Evolutionary conservation across 1,284 basidiomycete species (phyloP).

Genomic region (Tilletiaria anomala): DNA sequence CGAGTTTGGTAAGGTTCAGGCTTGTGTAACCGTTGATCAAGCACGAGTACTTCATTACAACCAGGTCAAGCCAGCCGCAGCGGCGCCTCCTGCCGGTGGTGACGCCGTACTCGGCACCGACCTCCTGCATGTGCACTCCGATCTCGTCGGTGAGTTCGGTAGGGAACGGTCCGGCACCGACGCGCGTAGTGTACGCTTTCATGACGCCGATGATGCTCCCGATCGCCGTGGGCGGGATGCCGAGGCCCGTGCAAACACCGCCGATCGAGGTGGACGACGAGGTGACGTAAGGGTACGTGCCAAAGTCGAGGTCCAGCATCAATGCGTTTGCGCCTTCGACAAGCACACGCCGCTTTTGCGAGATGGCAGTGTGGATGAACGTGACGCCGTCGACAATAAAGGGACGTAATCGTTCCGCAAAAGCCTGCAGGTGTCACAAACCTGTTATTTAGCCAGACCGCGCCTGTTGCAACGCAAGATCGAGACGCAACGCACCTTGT

Average conservation of each 20-base stretch:
- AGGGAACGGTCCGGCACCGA: slow-evolving; percentile 93
- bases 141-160: slow-evolving; percentile 79
- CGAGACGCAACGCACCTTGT: slow-evolving; percentile 70
- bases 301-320: slow-evolving; percentile 96
- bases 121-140: slow-evolving; percentile 79
- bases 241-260: slow-evolving; percentile 88
- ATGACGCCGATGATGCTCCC: slow-evolving; percentile 78
- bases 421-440: slow-evolving; percentile 51
- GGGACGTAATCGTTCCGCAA: slow-evolving; percentile 72
- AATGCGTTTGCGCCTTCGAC: slow-evolving; percentile 95
- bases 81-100: slow-evolving; percentile 83
- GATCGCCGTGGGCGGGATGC: slow-evolving; percentile 75
- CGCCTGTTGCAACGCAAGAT: no score
- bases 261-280: slow-evolving; percentile 84
- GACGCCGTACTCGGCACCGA: slow-evolving; percentile 78
- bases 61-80: slow-evolving; percentile 93
- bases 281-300: slow-evolving; percentile 94
- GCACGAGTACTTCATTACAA: slow-evolving; percentile 81
- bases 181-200: slow-evolving; percentile 95
- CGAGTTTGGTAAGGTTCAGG: slow-evolving; percentile 90
- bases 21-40: slow-evolving; percentile 90
- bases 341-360: slow-evolving; percentile 59
- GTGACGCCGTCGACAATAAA: slow-evolving; percentile 76
- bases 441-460: no score
- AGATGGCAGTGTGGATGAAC: slow-evolving; percentile 68